These are phyloP conservation scores for Aspergillus terreus DNA, from an alignment of 2,329 filamentous ascomycete species.

Conservation along the genomic window DNA sequence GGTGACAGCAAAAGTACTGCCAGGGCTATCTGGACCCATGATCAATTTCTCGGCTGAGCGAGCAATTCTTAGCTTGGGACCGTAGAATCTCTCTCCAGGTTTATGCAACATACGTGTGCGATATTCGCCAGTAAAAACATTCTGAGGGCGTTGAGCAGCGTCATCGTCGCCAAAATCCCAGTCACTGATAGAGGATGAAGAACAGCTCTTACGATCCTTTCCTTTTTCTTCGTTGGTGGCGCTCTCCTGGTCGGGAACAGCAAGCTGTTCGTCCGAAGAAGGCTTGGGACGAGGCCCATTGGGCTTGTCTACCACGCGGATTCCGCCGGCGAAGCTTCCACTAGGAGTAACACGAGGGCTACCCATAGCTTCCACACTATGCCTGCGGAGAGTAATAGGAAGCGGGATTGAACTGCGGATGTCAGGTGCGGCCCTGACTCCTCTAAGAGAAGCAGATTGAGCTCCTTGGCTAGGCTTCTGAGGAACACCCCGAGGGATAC, in stretches of 20 bases:
- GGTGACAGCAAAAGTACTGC: background rate
- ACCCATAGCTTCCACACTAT: conserved; percentile 5
- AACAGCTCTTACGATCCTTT: background rate
- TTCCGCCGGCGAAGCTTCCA: conserved; percentile 2
- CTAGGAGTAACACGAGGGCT: background rate
- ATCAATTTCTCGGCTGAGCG: conserved; percentile 24
- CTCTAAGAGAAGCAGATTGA: conserved; percentile 11
- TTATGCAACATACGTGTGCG: conserved; percentile 8
- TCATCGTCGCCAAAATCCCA: conserved; percentile 32
- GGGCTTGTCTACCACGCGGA: conserved; percentile 9
- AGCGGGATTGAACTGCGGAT: conserved; percentile 15
- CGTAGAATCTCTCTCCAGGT: conserved; percentile 9
- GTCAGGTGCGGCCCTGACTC: conserved; percentile 4
- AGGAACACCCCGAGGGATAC: conserved; percentile 4
- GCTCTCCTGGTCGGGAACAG: background rate
- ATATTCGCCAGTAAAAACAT: conserved; percentile 23
- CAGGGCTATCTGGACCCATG: conserved; percentile 16
- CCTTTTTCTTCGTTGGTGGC: background rate
- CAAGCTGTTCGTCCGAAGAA: background rate
- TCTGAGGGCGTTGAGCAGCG: conserved; percentile 5
- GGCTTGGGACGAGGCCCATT: conserved; percentile 7
- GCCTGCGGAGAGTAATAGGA: conserved; percentile 9
- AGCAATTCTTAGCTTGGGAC: conserved; percentile 25
- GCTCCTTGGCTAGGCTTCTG: conserved; percentile 1
- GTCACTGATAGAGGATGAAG: conserved; percentile 6